Percentiles rank a stretch among this genome's conserved stretches.
Evolutionary conservation across 441 rosid genomes (phyloP).

Genomic region (Kokia cookei): DNA sequence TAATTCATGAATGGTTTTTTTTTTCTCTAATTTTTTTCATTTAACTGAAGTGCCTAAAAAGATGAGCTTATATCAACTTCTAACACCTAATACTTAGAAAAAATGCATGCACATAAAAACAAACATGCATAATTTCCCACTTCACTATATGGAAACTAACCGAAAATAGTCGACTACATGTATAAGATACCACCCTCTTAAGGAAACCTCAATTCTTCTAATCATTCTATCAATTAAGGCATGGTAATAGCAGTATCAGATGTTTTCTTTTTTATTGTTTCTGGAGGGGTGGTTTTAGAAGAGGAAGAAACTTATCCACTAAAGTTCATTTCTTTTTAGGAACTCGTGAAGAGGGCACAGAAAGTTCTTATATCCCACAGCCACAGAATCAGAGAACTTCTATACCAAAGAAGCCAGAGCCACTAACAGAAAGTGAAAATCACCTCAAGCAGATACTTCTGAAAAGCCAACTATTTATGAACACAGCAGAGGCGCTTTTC

Average conservation of each 20-base stretch:
- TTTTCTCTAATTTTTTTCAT: background rate
- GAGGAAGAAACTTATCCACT: background rate
- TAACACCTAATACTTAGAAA: background rate
- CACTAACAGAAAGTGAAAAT: constrained; percentile 52
- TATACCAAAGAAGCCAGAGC: constrained; percentile 24
- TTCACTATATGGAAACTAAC: background rate
- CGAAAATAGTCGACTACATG: background rate
- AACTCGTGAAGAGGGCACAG: constrained; percentile 11
- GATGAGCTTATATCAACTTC: background rate
- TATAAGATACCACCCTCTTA: background rate
- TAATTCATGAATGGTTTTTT: background rate
- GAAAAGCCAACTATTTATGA: constrained; percentile 57
- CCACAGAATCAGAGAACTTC: constrained; percentile 13
- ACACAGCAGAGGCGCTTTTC: constrained; percentile 79
- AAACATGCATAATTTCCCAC: background rate
- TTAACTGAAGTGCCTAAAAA: background rate
- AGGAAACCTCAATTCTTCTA: background rate
- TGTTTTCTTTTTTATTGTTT: background rate
- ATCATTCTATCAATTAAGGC: background rate
- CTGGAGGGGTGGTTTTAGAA: background rate
- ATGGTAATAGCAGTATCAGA: background rate
- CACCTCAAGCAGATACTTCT: constrained; percentile 56
- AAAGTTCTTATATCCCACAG: constrained; percentile 6
- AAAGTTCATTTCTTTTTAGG: constrained; percentile 35
- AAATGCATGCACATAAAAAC: background rate